A percentile compares a stretch with the other conserved stretches of the same genome.
These are phyloP conservation scores for Mortierella sp. DNA, from an alignment of 371 early-diverging fungal genomes.

Conservation along the genomic window DNA sequence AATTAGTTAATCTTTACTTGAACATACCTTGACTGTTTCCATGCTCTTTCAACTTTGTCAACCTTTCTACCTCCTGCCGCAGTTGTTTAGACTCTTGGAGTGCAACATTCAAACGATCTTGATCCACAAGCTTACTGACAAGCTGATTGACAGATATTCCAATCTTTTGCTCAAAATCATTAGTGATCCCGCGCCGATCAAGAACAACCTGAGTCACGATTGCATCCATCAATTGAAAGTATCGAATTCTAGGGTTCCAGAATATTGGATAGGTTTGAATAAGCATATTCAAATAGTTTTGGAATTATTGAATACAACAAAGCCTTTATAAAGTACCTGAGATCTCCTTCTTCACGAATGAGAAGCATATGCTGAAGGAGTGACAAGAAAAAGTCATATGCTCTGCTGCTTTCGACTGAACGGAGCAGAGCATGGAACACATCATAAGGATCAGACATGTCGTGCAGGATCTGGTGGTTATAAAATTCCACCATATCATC, in stretches of 20 bases:
- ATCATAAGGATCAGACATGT: conserved; percentile 86
- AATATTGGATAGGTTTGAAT: not conserved
- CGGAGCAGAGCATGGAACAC: conserved; percentile 81
- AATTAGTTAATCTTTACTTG: not conserved
- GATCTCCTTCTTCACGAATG: conserved; percentile 73
- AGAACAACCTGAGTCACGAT: conserved; percentile 86
- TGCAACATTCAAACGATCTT: conserved; percentile 79
- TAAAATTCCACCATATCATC: conserved; percentile 83
- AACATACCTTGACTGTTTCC: not conserved
- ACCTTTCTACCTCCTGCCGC: conserved; percentile 62
- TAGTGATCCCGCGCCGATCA: conserved; percentile 79
- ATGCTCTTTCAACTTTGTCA: not conserved
- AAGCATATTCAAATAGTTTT: not conserved
- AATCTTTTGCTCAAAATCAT: conserved; percentile 65
- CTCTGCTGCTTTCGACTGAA: conserved; percentile 80
- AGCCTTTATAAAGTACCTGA: not conserved
- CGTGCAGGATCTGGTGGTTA: conserved; percentile 78
- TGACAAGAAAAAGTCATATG: conserved; percentile 84
- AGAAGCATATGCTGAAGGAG: conserved; percentile 83
- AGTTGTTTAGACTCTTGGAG: conserved; percentile 79
- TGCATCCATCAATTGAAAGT: conserved; percentile 84
- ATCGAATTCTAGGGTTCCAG: conserved; percentile 66
- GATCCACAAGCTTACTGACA: conserved; percentile 84
- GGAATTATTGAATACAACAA: not conserved
- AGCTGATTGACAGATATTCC: conserved; percentile 79